A percentile compares a stretch with the other conserved stretches of the same genome.
Evolutionary conservation across 208 protist species (phyloP).

Genomic region (Leishmania martiniquensis): DNA sequence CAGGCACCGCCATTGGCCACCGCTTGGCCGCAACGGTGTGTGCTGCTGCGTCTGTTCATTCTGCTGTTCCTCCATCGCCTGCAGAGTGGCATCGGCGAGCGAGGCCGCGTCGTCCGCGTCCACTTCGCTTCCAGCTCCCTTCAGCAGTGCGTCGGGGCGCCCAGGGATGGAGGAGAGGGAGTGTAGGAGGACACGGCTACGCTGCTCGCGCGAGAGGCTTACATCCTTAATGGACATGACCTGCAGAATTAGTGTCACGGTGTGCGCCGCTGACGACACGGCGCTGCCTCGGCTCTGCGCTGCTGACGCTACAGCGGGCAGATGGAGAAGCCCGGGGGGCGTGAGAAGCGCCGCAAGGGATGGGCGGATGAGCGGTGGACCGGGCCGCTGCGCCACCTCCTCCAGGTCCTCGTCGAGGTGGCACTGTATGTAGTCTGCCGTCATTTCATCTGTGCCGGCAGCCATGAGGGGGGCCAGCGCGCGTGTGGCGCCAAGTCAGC

Average conservation of each 20-base stretch:
- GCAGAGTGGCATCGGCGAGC: slow-evolving; percentile 38
- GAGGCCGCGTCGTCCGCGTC: slow-evolving; percentile 11
- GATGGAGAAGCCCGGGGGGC: slow-evolving; percentile 11
- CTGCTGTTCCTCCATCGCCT: slow-evolving; percentile 39
- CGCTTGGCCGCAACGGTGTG: slow-evolving; percentile 35
- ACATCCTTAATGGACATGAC: slow-evolving; percentile 66
- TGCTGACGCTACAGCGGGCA: neutral
- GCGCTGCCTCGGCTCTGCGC: neutral
- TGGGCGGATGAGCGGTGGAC: slow-evolving; percentile 18
- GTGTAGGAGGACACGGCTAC: slow-evolving; percentile 42
- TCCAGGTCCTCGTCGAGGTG: slow-evolving; percentile 62
- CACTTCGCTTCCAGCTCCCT: slow-evolving; percentile 6
- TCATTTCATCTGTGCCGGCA: slow-evolving; percentile 23
- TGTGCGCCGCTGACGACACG: neutral
- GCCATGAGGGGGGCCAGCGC: neutral
- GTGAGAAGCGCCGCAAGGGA: slow-evolving; percentile 25
- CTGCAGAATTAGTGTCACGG: slow-evolving; percentile 44
- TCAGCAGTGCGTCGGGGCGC: neutral
- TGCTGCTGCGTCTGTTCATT: slow-evolving; percentile 34
- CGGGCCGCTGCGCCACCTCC: slow-evolving; percentile 30
- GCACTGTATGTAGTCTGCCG: slow-evolving; percentile 33
- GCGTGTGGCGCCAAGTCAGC: neutral
- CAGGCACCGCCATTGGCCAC: slow-evolving; percentile 50
- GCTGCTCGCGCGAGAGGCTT: slow-evolving; percentile 54
- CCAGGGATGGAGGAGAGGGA: neutral